Base-by-base conservation (phyloP, 441 rosid genomes). In the Pelargonium myrrhifolium region DNA sequence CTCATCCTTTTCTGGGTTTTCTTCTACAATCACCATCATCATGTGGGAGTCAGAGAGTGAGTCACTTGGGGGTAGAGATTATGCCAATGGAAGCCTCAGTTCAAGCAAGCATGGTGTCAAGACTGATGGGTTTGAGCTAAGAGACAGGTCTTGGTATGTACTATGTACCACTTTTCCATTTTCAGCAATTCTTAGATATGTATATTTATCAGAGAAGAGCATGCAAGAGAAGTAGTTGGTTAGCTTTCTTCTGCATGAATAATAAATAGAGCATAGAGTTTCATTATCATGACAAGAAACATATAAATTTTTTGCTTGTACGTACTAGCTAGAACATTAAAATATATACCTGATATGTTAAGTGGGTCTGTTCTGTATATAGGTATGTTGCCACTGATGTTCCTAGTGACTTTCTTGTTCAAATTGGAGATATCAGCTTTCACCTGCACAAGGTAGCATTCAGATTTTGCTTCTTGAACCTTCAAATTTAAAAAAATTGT, bases 31-130 rank as follows among this genome's bases (percentile, higher is more conserved):
- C 20, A 17, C 11, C 60, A 55, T 18, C 68, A 79, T n/a, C 82
- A 93, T 93, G 97, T 91, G 97, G 99, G 96, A 91, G 58, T 90
- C 97, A 0, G 96, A 93, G 81, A 85, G 67, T 37, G 96, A 91
- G 51, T 81, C 83, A 18, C 67, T 81, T 31, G 80, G 82, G n/a
- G 88, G 89, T 31, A 70, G 97, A 77, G 95, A 86, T 43, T 88
- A 88, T 65, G 95, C 84, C n/a, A 88, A 86, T 77, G 99, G 92
- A 71, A 81, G 79, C 65, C 85, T 87, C 63, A 75, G 79, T 72
- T 80, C 96, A 15, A 80, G 70, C 78, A 89, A 82, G 56, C 95
- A 84, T 64, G 83, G 81, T 1, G 83, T 93, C 72, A 85, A 88
- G 72, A 86, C 90, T 67, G 96, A 86, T 74, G 97, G 95, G 3